Conservation (phyloP, 768 basidiomycete species). For the Tylopilus balloui region DNA sequence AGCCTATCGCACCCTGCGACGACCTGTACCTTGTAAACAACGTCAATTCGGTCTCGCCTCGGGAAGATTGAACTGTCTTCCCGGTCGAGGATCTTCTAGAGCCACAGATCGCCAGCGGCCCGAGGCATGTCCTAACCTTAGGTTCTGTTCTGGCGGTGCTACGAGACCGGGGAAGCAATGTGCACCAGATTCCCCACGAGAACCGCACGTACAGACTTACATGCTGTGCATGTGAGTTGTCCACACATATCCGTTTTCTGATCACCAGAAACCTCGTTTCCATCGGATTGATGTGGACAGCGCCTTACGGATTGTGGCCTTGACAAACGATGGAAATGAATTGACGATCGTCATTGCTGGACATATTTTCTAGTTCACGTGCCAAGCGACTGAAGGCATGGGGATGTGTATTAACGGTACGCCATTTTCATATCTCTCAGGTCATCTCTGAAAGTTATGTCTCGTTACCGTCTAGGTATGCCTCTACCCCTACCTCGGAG, state of each 20-base stretch:
- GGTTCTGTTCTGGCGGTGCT: no score
- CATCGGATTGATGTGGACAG: neutral
- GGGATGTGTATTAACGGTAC: slow-evolving; percentile 14
- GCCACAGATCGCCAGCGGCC: no score
- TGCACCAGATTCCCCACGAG: no score
- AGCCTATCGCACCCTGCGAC: no score
- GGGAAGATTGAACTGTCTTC: no score
- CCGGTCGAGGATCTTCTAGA: no score
- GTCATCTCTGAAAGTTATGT: slow-evolving; percentile 12
- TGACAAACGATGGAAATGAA: neutral
- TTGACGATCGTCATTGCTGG: neutral
- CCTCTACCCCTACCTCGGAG: slow-evolving; percentile 86
- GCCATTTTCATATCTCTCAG: slow-evolving; percentile 13
- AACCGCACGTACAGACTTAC: no score
- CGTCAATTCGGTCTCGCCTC: neutral
- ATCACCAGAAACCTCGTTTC: no score
- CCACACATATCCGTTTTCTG: no score
- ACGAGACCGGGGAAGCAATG: no score
- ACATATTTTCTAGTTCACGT: neutral
- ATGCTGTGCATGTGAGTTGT: no score
- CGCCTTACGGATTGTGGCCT: neutral
- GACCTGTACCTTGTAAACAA: neutral
- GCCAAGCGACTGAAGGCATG: slow-evolving; percentile 3
- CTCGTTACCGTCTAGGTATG: slow-evolving; percentile 57
- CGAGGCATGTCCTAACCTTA: no score